Base-by-base conservation (phyloP, 306 rosid genomes). In the Cercis canadensis region DNA sequence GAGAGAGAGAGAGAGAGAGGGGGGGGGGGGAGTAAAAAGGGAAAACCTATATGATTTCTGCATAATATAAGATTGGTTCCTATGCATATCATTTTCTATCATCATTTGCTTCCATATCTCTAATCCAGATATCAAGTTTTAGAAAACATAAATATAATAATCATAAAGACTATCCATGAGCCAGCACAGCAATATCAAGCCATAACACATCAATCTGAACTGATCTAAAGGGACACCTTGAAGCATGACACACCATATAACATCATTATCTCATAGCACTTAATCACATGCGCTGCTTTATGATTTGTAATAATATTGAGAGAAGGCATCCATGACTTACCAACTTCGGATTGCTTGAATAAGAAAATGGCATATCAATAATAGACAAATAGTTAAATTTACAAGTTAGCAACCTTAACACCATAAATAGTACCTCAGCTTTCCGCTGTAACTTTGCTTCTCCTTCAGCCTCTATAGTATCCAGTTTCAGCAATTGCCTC, bases 401-500 rank as follows among this genome's bases (percentile, higher is more conserved):
- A 13, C 31, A 72, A 44, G 52, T 63, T 14, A 33, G 64, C 51
- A 69, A 64, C 57, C 32, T 9, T 49, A 75, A 39, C 57, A 50
- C 57, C 60, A 78, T 21, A 56, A 78, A 59, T 54, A 46, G 79
- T 45, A 94, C 99, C 99, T 94, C 96, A 32, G 92, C 88, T 83
- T 86, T 94, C 65, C 99, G 84, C 82, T 84, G 95, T 83, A 75
- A 24, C 79, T 79, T 94, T 0, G 84, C 87, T 73, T 89, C 96
- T 43, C 96, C 99, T 78, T 89, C 97, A 36, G 97, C 99, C 68
- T 91, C 81, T 46, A 89, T 86, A 17, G 91, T 55, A 72, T 94
- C 99, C 75, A 94, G 59, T 57, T 91, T 94, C 87, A 91, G 81
- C 85, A 91, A 80, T 62, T 94, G 92, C 73, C 82, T 83, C 97